Evolutionary conservation across 768 basidiomycete species (phyloP).

Genomic region (Leccinellum rugosiceps): DNA sequence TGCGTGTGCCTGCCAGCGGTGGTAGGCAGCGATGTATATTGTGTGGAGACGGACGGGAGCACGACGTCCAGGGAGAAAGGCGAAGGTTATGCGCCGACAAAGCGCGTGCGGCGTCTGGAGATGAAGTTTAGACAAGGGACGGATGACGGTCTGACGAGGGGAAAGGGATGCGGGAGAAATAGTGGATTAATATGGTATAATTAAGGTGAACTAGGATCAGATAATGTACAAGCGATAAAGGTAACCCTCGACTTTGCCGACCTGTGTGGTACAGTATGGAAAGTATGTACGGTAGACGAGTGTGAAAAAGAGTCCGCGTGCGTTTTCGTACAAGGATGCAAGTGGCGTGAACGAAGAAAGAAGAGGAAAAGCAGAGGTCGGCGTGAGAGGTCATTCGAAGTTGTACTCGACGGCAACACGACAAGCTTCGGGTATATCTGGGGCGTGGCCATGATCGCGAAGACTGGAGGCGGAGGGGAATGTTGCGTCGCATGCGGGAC

Average conservation of each 20-base stretch:
- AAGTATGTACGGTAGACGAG: constrained; percentile 26
- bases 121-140: not conserved
- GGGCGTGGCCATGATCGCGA: constrained; percentile 55
- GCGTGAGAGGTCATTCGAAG: constrained; percentile 44
- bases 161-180: constrained; percentile 2
- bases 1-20: constrained; percentile 1
- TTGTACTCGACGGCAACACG: constrained; percentile 71
- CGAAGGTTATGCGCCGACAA: constrained; percentile 5
- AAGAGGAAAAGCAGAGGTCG: not conserved
- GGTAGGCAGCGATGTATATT: not conserved
- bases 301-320: constrained; percentile 24
- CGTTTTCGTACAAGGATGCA: constrained; percentile 29
- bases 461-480: constrained; percentile 61
- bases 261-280: constrained; percentile 17
- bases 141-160: constrained; percentile 1
- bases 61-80: not conserved
- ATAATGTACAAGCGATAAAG: constrained; percentile 28
- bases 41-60: not conserved
- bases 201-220: constrained; percentile 26
- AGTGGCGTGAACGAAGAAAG: constrained; percentile 18
- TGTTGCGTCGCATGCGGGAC: constrained; percentile 71
- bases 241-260: constrained; percentile 16
- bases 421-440: constrained; percentile 63
- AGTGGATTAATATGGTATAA: constrained; percentile 36
- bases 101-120: not conserved